A percentile compares a stretch with the other conserved stretches of the same genome.
Evolutionary conservation across 768 basidiomycete genomes (phyloP).

Genomic region (Kwoniella sp.): DNA sequence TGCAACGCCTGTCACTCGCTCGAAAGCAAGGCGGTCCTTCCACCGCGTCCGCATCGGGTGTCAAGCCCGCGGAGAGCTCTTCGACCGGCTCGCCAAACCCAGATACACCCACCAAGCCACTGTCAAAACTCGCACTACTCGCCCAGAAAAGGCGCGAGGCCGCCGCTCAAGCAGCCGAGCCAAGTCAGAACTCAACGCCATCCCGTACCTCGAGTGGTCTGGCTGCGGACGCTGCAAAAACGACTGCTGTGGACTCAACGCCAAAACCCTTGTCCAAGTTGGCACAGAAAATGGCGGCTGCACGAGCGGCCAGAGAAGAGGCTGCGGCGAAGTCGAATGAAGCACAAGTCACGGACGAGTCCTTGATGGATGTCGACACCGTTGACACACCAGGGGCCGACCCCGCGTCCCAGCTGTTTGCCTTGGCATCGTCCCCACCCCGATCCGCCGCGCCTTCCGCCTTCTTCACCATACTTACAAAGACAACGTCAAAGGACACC

Average conservation of each 20-base stretch:
- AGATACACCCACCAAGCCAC: conserved; percentile 34
- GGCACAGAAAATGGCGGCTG: conserved; percentile 45
- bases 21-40: conserved; percentile 46
- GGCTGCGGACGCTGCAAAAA: not conserved
- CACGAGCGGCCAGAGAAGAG: conserved; percentile 40
- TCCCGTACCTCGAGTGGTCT: conserved; percentile 9
- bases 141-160: conserved; percentile 41
- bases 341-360: not conserved
- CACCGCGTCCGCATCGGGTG: conserved; percentile 13
- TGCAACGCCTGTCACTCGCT: conserved; percentile 55
- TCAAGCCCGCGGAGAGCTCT: not conserved
- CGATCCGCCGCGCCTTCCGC: conserved; percentile 12
- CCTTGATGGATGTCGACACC: not conserved
- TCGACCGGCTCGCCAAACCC: not conserved
- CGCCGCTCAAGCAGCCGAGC: conserved; percentile 40
- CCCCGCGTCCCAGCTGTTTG: conserved; percentile 16
- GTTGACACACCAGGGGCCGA: not conserved
- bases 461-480: conserved; percentile 29
- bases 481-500: not conserved
- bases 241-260: conserved; percentile 36
- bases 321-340: not conserved
- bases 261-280: conserved; percentile 52
- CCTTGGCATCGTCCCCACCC: conserved; percentile 1
- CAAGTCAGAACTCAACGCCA: conserved; percentile 19
- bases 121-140: conserved; percentile 49